Conservation (phyloP, 768 basidiomycete species). For the Phaeotremella fagi region DNA sequence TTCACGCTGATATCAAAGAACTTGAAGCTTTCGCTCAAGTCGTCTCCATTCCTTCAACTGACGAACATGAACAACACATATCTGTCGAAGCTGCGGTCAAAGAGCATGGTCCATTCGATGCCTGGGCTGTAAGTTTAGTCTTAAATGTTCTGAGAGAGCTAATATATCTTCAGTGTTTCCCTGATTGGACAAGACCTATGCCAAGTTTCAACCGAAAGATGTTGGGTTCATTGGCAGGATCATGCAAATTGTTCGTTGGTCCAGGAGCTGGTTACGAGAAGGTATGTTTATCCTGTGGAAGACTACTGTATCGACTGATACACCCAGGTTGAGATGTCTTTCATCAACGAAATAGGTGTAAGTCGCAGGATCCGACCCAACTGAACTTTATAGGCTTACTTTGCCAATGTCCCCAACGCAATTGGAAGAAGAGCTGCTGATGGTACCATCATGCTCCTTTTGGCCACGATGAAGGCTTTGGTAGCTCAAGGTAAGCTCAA, state of each 20-base stretch:
- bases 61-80: background rate
- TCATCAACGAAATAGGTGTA: conserved; percentile 16
- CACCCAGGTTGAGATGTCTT: conserved; percentile 38
- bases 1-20: background rate
- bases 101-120: conserved; percentile 1
- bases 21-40: background rate
- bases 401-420: conserved; percentile 8
- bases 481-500: background rate
- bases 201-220: background rate
- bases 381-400: background rate
- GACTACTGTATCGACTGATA: background rate
- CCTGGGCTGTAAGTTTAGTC: background rate
- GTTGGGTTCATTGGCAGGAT: background rate
- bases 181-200: background rate
- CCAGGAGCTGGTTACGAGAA: conserved; percentile 36
- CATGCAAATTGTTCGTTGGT: background rate
- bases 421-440: conserved; percentile 18
- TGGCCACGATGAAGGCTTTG: conserved; percentile 3
- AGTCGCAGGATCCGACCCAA: conserved; percentile 2
- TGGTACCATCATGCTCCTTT: conserved; percentile 8
- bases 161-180: background rate
- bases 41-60: background rate
- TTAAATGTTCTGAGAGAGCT: background rate
- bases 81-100: background rate
- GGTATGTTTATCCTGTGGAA: conserved; percentile 1